Base-by-base conservation (phyloP, 805 yeast genomes). In the Yamadazyma akitaensis region DNA sequence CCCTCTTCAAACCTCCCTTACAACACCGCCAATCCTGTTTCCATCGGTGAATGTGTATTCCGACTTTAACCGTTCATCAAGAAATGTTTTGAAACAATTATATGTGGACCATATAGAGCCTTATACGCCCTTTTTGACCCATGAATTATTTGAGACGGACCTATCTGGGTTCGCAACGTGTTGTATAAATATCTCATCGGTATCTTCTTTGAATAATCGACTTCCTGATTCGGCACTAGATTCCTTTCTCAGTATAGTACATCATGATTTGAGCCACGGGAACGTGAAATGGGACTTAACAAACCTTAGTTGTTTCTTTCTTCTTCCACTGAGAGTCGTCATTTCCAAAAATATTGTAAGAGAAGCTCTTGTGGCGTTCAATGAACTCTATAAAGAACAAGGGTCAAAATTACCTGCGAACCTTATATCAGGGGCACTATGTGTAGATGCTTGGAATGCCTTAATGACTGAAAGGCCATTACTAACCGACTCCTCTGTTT, bases 151-250 rank as follows among this genome's bases (percentile, higher is more conserved):
- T 43, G 32, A 45, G 5, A 8, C 34, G 6, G 49, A 47, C 7
- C 31, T 54, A 2, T 53, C 53, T 21, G 32, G 39, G 5, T 58
- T 58, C 43, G 46, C 51, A 7, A 48, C 44, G 17, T 54, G 56
- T 43, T 58, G 62, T 41, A 53, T 58, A 24, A 51, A 51, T 34
- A 37, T 57, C 2, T 56, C 59, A 9, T 47, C 55, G 3, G 45
- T 50, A 7, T 46, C 50, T 4, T 52, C 56, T 8, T 19, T 43
- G 13, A 46, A 38, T 17, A 50, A 42, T 17, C 21, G 31, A 16
- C 43, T 54, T 11, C 54, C 51, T 2, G 47, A 40, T 10, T 26
- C 50, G 13, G 51, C 51, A 1, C 34, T 43, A 1, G 43, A 46
- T 13, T 43, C 43, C n/a, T 51, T 48, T 21, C 34, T 48, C 9